Evolutionary conservation across 805 yeast genomes (phyloP).

Genomic region (Danielia oregonensis): DNA sequence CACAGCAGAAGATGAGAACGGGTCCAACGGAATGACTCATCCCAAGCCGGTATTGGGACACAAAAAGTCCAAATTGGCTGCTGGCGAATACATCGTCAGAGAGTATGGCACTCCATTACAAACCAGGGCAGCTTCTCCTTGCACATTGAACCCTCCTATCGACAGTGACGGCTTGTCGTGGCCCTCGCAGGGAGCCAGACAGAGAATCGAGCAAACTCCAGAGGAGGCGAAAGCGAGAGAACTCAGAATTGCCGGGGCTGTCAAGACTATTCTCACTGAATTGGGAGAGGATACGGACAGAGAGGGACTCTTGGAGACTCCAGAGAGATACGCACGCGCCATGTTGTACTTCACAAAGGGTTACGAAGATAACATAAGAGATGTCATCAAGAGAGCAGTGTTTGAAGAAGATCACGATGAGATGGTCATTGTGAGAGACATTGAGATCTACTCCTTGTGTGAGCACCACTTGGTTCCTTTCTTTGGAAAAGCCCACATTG

Average conservation of each 20-base stretch:
- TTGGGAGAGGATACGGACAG: slow-evolving; percentile 88
- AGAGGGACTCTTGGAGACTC: slow-evolving; percentile 91
- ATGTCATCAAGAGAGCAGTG: slow-evolving; percentile 90
- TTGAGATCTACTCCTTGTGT: slow-evolving; percentile 86
- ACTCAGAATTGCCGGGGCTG: slow-evolving; percentile 78
- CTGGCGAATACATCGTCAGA: slow-evolving; percentile 10
- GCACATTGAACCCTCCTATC: slow-evolving; percentile 78
- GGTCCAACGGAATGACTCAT: slow-evolving; percentile 1
- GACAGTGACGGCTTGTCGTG: slow-evolving; percentile 90
- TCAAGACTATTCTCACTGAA: slow-evolving; percentile 69
- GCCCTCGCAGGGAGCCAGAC: slow-evolving; percentile 86
- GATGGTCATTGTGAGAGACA: slow-evolving; percentile 96
- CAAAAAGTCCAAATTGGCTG: slow-evolving; percentile 21
- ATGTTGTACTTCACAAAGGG: slow-evolving; percentile 96
- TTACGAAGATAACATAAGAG: slow-evolving; percentile 88
- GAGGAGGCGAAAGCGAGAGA: slow-evolving; percentile 68
- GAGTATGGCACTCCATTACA: slow-evolving; percentile 53
- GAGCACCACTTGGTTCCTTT: slow-evolving; percentile 98
- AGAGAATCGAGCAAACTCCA: slow-evolving; percentile 63
- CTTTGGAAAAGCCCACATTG: slow-evolving; percentile 94
- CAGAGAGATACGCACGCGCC: slow-evolving; percentile 94
- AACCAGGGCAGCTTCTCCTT: slow-evolving; percentile 79
- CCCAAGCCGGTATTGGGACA: neutral
- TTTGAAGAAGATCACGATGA: slow-evolving; percentile 98
- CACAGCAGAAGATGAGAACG: no score